These are phyloP conservation scores for Ogataea henricii DNA, from an alignment of 805 yeast genomes.

Conservation along the genomic window DNA sequence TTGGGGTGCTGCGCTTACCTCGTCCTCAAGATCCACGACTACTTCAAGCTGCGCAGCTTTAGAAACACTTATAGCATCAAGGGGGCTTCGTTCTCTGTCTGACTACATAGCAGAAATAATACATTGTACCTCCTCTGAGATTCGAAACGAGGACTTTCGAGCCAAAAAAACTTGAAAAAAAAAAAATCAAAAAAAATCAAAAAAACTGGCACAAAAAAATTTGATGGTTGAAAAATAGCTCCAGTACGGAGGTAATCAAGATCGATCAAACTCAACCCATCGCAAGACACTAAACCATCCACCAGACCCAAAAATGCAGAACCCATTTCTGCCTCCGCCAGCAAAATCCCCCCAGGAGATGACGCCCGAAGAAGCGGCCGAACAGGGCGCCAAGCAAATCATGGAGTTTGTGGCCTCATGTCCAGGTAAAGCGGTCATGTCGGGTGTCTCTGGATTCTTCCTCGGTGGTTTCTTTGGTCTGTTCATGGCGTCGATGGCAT, in stretches of 20 bases:
- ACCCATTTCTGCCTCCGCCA: constrained; percentile 43
- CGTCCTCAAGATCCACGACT: constrained; percentile 31
- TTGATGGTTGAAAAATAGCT: background rate
- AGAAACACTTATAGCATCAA: constrained; percentile 17
- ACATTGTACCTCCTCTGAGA: constrained; percentile 5
- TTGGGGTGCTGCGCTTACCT: constrained; percentile 70
- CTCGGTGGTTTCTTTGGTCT: constrained; percentile 95
- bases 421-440: constrained; percentile 89
- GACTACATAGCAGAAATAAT: no score
- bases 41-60: constrained; percentile 19
- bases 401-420: constrained; percentile 86
- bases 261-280: no score
- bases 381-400: constrained; percentile 82
- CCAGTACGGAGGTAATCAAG: no score
- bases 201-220: background rate
- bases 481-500: constrained; percentile 89
- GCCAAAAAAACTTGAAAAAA: background rate
- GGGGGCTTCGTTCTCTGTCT: constrained; percentile 25
- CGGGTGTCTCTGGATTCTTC: constrained; percentile 92
- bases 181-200: no score
- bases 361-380: constrained; percentile 92
- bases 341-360: constrained; percentile 62
- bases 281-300: background rate
- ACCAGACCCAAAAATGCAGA: constrained; percentile 25
- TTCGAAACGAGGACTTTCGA: background rate